phyloP scores from a whole-genome alignment of 495 filamentous ascomycete genomes.

The Lasiosphaeria hispida region DNA sequence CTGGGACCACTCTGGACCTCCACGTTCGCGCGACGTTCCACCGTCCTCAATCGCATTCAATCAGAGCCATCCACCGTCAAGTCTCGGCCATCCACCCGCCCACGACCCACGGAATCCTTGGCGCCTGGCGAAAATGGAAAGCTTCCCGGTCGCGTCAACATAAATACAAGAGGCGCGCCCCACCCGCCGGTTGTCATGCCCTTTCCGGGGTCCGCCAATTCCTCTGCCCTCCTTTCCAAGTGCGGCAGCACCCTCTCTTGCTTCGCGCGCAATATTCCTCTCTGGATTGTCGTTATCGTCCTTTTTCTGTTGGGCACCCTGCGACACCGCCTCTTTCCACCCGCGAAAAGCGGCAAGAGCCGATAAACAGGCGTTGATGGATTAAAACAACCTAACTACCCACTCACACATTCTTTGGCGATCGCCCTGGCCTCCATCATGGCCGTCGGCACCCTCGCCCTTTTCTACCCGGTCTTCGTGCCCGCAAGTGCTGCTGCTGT shows the following conservation, averaged over 20 bases:
- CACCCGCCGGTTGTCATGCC: conserved; percentile 12
- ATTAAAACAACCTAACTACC: not conserved
- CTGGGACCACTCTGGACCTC: no score
- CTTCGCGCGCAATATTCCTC: conserved; percentile 34
- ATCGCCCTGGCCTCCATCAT: conserved; percentile 36
- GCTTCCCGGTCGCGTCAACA: no score
- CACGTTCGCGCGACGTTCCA: no score
- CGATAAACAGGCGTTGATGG: not conserved
- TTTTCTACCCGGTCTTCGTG: conserved; percentile 38
- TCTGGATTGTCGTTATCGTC: conserved; percentile 41
- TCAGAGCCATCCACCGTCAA: no score
- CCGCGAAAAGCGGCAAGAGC: not conserved
- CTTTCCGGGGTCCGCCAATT: conserved; percentile 6
- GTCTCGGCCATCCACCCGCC: no score
- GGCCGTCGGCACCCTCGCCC: conserved; percentile 36
- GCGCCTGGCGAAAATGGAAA: no score
- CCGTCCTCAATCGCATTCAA: no score
- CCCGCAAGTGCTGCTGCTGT: conserved; percentile 35
- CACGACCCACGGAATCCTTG: no score
- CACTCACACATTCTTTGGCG: not conserved
- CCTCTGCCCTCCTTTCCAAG: conserved; percentile 26
- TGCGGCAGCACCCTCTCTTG: conserved; percentile 41
- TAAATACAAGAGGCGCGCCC: not conserved
- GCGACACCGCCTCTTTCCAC: conserved; percentile 15
- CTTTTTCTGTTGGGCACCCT: conserved; percentile 33